Base-by-base conservation (phyloP, 257 asterid genomes). In the Gentiana straminea region DNA sequence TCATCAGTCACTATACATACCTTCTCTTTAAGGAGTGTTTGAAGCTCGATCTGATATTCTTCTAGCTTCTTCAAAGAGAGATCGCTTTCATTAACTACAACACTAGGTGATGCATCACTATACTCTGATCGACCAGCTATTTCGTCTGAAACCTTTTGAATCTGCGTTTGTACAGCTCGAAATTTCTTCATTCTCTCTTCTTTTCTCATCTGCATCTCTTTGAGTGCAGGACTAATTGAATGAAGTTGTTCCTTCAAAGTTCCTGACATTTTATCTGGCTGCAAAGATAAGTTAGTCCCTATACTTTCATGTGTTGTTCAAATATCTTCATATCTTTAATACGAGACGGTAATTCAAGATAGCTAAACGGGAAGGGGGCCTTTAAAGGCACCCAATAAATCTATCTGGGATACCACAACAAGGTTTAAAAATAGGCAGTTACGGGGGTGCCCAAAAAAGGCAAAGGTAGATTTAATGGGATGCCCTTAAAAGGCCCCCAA, bases 191-290 rank as follows among this genome's bases (percentile, higher is more conserved):
- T 78, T 58, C 96, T 70, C 54, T 84, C 96, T 44, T 81, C 87
- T 73, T 83, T 84, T 70, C 96, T 82, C 57, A 77, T 54, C 58
- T 81, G 95, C 96, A 91, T 91, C 75, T 91, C 98, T 65, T 75
- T 70, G 8, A 87, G 82, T 35, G 92, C 95, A 2, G 98, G 96
- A 48, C 86, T 78, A 50, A 91, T 84, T 13, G 95, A 83, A 55
- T 81, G 70, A 52, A 91, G 80, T 71, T 91, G 98, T 64, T 84
- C 96, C 77, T 70, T 82, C 57, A 91, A 73, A 45, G 96, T 81
- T 58, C 98, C 98, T 7, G 80, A 64, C 94, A 86, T 91, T 80
- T 81, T 87, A 76, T 87, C 96, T 53, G 95, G 98, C 98, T 49
- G 45, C 35, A 64, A 59, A 35, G 11, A 53, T 36, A 1, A 58